Evolutionary conservation across 2,329 filamentous ascomycete genomes (phyloP).

Genomic region (Diplodia sapinea): DNA sequence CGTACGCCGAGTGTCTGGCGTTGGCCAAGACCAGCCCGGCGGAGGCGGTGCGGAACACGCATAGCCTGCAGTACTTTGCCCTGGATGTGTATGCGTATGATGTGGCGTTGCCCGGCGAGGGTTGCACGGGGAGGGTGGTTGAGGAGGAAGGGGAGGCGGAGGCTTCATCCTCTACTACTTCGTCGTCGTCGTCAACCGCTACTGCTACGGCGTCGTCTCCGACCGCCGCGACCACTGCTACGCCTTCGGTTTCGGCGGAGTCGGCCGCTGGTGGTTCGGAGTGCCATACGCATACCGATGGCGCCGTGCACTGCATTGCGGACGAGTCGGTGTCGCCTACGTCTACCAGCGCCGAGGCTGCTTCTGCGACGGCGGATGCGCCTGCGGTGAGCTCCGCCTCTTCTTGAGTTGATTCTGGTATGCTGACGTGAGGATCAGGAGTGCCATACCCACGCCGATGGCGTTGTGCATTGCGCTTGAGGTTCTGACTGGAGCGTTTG

Average conservation of each 20-base stretch:
- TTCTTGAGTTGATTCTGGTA: not conserved
- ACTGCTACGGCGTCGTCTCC: conserved; percentile 30
- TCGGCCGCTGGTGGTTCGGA: not conserved
- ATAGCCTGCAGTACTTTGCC: conserved; percentile 71
- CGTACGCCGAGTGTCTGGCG: conserved; percentile 61
- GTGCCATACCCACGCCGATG: conserved; percentile 23
- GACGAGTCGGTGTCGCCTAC: not conserved
- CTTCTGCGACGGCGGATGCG: not conserved
- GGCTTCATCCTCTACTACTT: too few species aligned
- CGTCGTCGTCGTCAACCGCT: conserved; percentile 19
- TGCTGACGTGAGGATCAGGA: not conserved
- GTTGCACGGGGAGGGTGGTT: conserved; percentile 59
- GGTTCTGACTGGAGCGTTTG: not conserved
- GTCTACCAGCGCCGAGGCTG: conserved; percentile 6
- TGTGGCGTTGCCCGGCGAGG: conserved; percentile 66
- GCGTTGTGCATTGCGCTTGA: conserved; percentile 16
- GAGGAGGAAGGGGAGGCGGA: not conserved
- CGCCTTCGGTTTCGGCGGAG: conserved; percentile 1
- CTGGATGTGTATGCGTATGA: conserved; percentile 71
- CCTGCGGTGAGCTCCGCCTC: not conserved
- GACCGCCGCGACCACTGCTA: not conserved
- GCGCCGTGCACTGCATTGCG: conserved; percentile 27
- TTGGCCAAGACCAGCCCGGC: conserved; percentile 59
- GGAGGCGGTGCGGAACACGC: conserved; percentile 62
- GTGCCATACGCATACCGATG: conserved; percentile 29